These are phyloP conservation scores for Westerdykella ornata DNA, from an alignment of 2,329 filamentous ascomycete genomes.

Conservation along the genomic window DNA sequence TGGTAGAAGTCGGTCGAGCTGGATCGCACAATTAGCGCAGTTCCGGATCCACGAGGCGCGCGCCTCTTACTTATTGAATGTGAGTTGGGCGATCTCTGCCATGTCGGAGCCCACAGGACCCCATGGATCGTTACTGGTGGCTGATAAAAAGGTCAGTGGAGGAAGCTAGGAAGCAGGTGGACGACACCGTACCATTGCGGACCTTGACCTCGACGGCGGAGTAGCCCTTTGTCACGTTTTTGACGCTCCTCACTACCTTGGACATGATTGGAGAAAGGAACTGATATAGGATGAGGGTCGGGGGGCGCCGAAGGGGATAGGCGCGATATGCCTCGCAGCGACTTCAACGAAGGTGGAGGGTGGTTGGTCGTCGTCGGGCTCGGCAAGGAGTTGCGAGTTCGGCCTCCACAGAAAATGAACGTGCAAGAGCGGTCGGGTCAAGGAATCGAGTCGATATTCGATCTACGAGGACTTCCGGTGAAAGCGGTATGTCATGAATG, in stretches of 20 bases:
- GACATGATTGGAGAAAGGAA: slow-evolving; percentile 59
- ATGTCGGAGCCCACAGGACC: slow-evolving; percentile 96
- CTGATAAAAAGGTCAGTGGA: slow-evolving; percentile 47
- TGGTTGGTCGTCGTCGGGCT: too few relatives aligned
- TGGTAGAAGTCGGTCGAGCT: slow-evolving; percentile 98
- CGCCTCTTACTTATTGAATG: slow-evolving; percentile 80
- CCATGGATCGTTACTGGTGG: slow-evolving; percentile 98
- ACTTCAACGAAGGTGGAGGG: too few relatives aligned
- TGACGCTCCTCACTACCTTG: slow-evolving; percentile 93
- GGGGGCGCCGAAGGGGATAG: too few relatives aligned
- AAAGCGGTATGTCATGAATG: too few relatives aligned
- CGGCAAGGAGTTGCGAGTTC: too few relatives aligned
- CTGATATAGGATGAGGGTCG: too few relatives aligned
- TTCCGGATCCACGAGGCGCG: slow-evolving; percentile 1
- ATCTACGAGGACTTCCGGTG: too few relatives aligned
- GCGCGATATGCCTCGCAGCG: too few relatives aligned
- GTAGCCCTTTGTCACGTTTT: slow-evolving; percentile 99
- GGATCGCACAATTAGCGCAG: slow-evolving; percentile 22
- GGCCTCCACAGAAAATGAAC: too few relatives aligned
- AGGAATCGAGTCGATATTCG: too few relatives aligned
- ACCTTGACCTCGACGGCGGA: slow-evolving; percentile 96
- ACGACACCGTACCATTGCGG: slow-evolving; percentile 30
- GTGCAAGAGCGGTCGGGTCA: too few relatives aligned
- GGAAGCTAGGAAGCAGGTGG: not conserved
- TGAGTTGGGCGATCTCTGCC: slow-evolving; percentile 97